phyloP scores from a whole-genome alignment of 805 yeast species.

The Yarrowia divulgata region DNA sequence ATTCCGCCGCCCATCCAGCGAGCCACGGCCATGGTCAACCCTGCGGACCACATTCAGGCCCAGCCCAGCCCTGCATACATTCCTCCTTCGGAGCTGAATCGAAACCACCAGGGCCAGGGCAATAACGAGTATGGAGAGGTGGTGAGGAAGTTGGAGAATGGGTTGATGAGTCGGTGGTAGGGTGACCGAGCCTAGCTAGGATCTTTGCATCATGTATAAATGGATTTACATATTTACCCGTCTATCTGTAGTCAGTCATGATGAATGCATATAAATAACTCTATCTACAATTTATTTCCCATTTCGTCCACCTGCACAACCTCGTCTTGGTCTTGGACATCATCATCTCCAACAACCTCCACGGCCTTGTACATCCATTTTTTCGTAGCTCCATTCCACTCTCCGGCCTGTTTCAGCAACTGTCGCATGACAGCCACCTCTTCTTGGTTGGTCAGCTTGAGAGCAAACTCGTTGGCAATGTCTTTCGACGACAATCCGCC shows the following conservation, averaged over 20 bases:
- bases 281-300: constrained; percentile 18
- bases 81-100: constrained; percentile 52
- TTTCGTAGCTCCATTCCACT: constrained; percentile 28
- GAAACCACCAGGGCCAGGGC: constrained; percentile 27
- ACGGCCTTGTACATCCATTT: constrained; percentile 19
- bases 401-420: constrained; percentile 24
- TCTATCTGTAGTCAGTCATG: too few species aligned
- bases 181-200: too few species aligned
- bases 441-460: constrained; percentile 28
- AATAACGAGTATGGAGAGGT: constrained; percentile 44
- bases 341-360: background rate
- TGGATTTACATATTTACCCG: background rate
- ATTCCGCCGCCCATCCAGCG: constrained; percentile 54
- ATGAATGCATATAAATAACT: constrained; percentile 1
- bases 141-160: constrained; percentile 49
- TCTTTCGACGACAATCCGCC: constrained; percentile 18
- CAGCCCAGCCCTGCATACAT: constrained; percentile 54
- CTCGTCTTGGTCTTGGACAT: background rate
- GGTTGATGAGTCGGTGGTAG: constrained; percentile 40
- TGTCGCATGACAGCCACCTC: constrained; percentile 38
- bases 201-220: constrained; percentile 8
- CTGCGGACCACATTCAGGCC: constrained; percentile 51
- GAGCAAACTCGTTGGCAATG: constrained; percentile 32
- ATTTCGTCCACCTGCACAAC: constrained; percentile 1
- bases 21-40: constrained; percentile 53